Conservation (phyloP, 129 eudicot species). For the Arctium lappa region DNA sequence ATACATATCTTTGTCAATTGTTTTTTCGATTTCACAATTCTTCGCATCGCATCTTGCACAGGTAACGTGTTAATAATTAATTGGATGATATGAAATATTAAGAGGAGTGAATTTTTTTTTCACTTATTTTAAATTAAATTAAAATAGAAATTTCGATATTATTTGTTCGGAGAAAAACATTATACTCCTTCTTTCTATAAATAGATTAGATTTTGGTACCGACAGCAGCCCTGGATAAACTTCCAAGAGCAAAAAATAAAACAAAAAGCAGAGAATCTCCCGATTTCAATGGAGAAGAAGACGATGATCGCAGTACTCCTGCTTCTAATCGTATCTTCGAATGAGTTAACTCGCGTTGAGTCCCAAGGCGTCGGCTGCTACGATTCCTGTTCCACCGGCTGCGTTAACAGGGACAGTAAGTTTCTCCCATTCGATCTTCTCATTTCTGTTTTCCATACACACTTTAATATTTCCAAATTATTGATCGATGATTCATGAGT, state of each 20-base stretch:
- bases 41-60: no score
- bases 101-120: no score
- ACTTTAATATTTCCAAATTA: not conserved
- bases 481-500: not conserved
- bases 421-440: not conserved
- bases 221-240: not conserved
- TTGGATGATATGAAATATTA: no score
- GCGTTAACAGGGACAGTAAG: constrained; percentile 29
- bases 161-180: no score
- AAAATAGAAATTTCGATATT: no score
- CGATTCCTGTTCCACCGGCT: constrained; percentile 36
- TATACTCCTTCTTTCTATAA: not conserved
- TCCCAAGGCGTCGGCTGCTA: constrained; percentile 25
- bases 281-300: constrained; percentile 24
- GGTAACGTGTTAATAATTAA: no score
- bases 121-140: no score
- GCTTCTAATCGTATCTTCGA: constrained; percentile 24
- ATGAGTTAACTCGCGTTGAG: constrained; percentile 14
- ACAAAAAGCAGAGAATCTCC: not conserved
- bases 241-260: not conserved
- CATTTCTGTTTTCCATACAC: not conserved
- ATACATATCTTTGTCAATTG: no score
- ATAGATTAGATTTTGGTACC: not conserved
- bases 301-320: constrained; percentile 15
- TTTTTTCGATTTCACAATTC: no score